These are phyloP conservation scores for Quercus robur DNA, from an alignment of 306 rosid genomes.

Conservation along the genomic window DNA sequence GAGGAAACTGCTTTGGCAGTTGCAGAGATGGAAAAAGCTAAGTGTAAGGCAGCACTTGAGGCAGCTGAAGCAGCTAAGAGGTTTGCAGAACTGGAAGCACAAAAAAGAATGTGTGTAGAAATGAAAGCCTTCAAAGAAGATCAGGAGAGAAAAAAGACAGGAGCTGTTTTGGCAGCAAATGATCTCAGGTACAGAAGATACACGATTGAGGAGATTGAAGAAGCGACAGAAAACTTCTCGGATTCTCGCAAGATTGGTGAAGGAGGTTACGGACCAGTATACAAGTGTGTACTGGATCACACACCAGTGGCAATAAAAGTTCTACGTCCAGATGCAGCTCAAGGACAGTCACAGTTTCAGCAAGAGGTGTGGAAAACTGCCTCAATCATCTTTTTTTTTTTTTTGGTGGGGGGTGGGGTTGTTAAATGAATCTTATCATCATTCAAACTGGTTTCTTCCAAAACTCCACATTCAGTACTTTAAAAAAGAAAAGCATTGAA, in stretches of 20 bases:
- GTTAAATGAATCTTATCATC: not conserved
- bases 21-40: conserved; percentile 64
- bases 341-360: conserved; percentile 77
- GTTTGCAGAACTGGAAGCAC: conserved; percentile 59
- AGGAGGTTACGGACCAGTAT: conserved; percentile 93
- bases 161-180: not conserved
- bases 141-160: conserved; percentile 29
- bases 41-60: conserved; percentile 53
- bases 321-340: conserved; percentile 72
- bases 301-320: conserved; percentile 78
- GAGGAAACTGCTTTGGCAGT: conserved; percentile 57
- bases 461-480: not conserved
- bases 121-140: conserved; percentile 35
- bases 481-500: not conserved
- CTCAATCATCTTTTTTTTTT: not conserved
- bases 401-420: too few relatives aligned
- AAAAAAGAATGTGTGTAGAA: conserved; percentile 47
- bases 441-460: not conserved
- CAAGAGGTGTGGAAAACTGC: conserved; percentile 53
- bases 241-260: conserved; percentile 63
- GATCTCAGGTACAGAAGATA: conserved; percentile 64
- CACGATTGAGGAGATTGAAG: conserved; percentile 63
- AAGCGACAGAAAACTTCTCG: conserved; percentile 50
- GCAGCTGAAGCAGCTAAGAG: conserved; percentile 64
- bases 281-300: conserved; percentile 64